These are phyloP conservation scores for Pleurotus sapidus DNA, from an alignment of 768 basidiomycete genomes.

Conservation along the genomic window DNA sequence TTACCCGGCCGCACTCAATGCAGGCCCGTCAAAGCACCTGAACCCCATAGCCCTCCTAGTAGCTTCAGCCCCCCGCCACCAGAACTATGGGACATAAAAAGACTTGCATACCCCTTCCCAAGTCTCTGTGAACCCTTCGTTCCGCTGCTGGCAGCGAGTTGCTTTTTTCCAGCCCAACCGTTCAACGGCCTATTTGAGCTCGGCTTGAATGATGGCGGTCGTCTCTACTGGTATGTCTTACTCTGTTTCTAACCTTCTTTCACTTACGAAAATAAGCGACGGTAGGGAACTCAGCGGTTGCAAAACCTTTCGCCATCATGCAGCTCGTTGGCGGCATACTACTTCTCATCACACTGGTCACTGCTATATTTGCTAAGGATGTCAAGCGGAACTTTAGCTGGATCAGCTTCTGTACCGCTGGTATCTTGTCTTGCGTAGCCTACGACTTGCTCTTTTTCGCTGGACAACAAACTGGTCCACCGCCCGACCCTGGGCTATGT, in stretches of 20 bases:
- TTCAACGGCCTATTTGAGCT: too few relatives aligned
- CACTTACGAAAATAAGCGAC: background rate
- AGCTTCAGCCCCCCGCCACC: background rate
- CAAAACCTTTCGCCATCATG: background rate
- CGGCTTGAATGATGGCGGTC: too few relatives aligned
- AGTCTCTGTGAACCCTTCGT: background rate
- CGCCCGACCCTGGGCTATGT: background rate
- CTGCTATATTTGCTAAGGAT: background rate
- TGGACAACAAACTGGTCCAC: slow-evolving; percentile 1
- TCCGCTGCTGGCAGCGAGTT: background rate
- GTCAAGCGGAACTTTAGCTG: slow-evolving; percentile 1
- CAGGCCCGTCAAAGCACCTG: background rate
- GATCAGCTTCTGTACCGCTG: background rate
- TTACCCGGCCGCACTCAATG: slow-evolving; percentile 1
- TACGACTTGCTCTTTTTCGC: slow-evolving; percentile 3
- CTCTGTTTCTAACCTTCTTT: too few relatives aligned
- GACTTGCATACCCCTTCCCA: too few relatives aligned
- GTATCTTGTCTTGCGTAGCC: background rate
- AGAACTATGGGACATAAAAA: too few relatives aligned
- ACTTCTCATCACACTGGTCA: background rate
- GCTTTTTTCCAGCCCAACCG: background rate
- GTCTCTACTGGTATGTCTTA: too few relatives aligned
- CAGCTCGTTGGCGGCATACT: background rate
- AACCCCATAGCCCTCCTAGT: background rate
- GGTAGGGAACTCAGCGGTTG: background rate